Evolutionary conservation across 2,329 filamentous ascomycete species (phyloP).

Genomic region (Trichoderma cornu-damae): DNA sequence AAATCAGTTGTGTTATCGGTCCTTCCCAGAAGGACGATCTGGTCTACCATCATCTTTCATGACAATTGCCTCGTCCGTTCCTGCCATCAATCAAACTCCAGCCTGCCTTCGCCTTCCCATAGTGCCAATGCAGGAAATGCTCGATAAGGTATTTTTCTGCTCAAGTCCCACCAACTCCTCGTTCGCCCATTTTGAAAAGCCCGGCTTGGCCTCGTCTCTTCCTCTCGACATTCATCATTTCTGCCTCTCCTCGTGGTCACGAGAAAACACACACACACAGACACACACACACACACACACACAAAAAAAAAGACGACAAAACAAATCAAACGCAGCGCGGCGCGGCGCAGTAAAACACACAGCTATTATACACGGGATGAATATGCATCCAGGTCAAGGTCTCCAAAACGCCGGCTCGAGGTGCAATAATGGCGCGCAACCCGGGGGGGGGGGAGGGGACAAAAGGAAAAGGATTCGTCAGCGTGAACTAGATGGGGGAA

Average conservation of each 20-base stretch:
- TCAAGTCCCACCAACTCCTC: conserved; percentile 11
- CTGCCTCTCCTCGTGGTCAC: background rate
- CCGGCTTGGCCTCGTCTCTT: conserved; percentile 1
- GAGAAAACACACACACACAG: too few species aligned
- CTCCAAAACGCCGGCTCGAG: conserved; percentile 19
- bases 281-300: too few species aligned
- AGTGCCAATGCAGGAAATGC: conserved; percentile 11
- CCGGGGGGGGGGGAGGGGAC: too few species aligned
- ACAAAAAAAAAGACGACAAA: background rate
- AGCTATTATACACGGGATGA: conserved; percentile 20
- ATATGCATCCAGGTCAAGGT: conserved; percentile 10
- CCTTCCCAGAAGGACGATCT: conserved; percentile 17
- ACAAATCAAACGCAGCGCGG: background rate
- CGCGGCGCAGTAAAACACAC: background rate
- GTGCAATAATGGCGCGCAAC: conserved; percentile 7
- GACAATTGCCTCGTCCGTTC: conserved; percentile 14
- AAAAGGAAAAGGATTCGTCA: conserved; percentile 9
- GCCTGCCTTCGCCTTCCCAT: conserved; percentile 14
- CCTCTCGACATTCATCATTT: background rate
- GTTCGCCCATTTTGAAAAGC: conserved; percentile 6
- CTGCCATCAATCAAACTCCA: conserved; percentile 18
- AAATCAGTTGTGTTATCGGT: conserved; percentile 12
- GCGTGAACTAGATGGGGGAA: background rate
- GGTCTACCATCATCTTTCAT: conserved; percentile 15
- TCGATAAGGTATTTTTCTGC: conserved; percentile 15